Evolutionary conservation across 2,329 filamentous ascomycete species (phyloP), one percentile per base, ranked within the genome.

Genomic region (Catunica adiposa): DNA sequence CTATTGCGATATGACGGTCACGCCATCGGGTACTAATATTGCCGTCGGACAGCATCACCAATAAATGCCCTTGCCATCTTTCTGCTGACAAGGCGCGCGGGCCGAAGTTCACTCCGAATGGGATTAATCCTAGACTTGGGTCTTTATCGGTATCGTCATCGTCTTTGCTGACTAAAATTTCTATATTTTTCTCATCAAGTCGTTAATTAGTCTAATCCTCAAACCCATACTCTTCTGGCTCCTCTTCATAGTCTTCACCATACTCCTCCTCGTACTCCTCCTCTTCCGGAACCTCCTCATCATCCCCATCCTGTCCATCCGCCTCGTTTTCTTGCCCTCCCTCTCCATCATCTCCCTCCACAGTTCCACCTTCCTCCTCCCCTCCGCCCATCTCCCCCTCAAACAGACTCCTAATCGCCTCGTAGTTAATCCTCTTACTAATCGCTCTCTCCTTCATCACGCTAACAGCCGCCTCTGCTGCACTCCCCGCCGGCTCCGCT

Each of bases 371-470:
- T 34, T 66, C 58, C 44, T 70, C 20, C 65, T 71, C 64, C 64
- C 54, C 53, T n/a, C 50, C 48, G n/a, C 51, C 61, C 5, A 11
- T 11, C 11, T 52, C 57, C 11, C 69, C 66, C 61, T 76, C 73
- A 59, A 82, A 82, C 23, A 83, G 72, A 58, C 71, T 75, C 47
- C 73, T 70, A 60, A 83, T 76, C 38, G 75, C 77, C 55, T 78
- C 76, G 66, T 87, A 88, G 62, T 88, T 86, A 64, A 89, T 84
- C 63, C 85, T 82, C 67, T 82, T 84, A 60, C 81, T 86, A 68
- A 81, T 84, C 0, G 77, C 77, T 48, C 83, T 73, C 56, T 79
- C 77, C 66, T 84, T 82, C 64, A 86, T 72, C 61, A 83, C 82
- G 56, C 78, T 76, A 59, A 79, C 73, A 14, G 82, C 82, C 1